Evolutionary conservation across 306 rosid species (phyloP).

Genomic region (Oemleria cerasiformis): DNA sequence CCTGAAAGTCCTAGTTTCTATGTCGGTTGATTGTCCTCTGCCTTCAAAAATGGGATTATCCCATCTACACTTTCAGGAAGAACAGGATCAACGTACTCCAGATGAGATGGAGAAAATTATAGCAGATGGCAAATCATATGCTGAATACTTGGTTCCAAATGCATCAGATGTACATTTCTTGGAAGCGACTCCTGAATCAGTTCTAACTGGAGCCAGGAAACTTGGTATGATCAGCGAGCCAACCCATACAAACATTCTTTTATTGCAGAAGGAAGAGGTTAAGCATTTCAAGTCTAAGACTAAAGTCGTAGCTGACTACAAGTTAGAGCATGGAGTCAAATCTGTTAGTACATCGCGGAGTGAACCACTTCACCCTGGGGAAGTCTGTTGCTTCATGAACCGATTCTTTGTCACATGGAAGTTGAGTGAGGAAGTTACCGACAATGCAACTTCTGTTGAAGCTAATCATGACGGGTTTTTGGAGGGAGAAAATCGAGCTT

Average conservation of each 20-base stretch:
- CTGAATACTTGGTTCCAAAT: conserved; percentile 38
- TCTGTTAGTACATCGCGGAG: conserved; percentile 25
- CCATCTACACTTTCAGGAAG: conserved; percentile 21
- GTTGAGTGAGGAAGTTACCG: conserved; percentile 33
- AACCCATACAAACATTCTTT: conserved; percentile 44
- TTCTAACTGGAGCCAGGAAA: conserved; percentile 68
- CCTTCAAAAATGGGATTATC: conserved; percentile 53
- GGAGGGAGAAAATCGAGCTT: conserved; percentile 20
- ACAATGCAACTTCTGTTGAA: conserved; percentile 25
- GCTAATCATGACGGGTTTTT: conserved; percentile 23
- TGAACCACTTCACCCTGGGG: conserved; percentile 47
- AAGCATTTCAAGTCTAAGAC: conserved; percentile 56
- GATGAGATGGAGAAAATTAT: conserved; percentile 48
- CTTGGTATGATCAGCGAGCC: conserved; percentile 60
- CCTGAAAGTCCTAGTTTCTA: conserved; percentile 62
- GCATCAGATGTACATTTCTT: conserved; percentile 70
- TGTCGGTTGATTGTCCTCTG: conserved; percentile 59
- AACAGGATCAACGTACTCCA: conserved; percentile 26
- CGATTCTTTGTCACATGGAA: conserved; percentile 71
- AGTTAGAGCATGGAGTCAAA: conserved; percentile 35
- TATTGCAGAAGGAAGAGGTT: conserved; percentile 62
- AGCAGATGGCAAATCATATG: conserved; percentile 47
- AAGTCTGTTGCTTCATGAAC: conserved; percentile 71
- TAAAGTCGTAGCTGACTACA: conserved; percentile 30
- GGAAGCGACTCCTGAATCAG: conserved; percentile 44